A percentile compares a stretch with the other conserved stretches of the same genome.
phyloP scores from a whole-genome alignment of 441 rosid genomes.

The Iberis amara region DNA sequence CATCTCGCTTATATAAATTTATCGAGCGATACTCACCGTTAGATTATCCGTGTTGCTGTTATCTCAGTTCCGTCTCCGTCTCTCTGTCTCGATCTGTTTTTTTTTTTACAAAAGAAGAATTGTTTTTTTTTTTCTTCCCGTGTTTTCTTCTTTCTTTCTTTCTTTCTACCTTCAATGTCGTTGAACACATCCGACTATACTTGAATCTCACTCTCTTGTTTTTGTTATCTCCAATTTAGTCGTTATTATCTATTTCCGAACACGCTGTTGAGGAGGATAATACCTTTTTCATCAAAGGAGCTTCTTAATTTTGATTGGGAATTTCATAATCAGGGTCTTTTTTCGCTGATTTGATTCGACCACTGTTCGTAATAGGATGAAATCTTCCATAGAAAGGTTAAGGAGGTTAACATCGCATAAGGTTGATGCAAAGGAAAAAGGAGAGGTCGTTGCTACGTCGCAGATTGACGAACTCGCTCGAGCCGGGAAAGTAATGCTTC shows the following conservation, averaged over 20 bases:
- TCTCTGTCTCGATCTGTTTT: constrained; percentile 33
- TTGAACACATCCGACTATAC: constrained; percentile 38
- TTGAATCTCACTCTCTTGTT: constrained; percentile 29
- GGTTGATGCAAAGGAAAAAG: constrained; percentile 65
- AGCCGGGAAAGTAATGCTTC: constrained; percentile 63
- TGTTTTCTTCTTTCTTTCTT: neutral
- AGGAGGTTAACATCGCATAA: constrained; percentile 66
- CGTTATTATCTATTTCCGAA: constrained; percentile 16
- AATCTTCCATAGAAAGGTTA: constrained; percentile 61
- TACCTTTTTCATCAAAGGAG: no score
- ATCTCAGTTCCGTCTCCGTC: constrained; percentile 27
- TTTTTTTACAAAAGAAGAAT: constrained; percentile 13
- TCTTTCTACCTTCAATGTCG: constrained; percentile 30
- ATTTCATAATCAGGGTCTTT: constrained; percentile 23
- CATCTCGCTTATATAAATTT: neutral
- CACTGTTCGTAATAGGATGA: constrained; percentile 54
- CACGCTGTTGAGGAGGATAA: constrained; percentile 4
- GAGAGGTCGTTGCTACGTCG: constrained; percentile 42
- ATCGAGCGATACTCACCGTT: no score
- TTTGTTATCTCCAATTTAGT: constrained; percentile 28
- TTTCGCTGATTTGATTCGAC: no score
- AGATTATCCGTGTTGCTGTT: constrained; percentile 22
- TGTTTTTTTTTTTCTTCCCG: neutral
- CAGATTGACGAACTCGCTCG: constrained; percentile 76
- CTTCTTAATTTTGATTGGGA: neutral